Evolutionary conservation across 495 filamentous ascomycete species (phyloP).

Genomic region (Usnea hakonensis): DNA sequence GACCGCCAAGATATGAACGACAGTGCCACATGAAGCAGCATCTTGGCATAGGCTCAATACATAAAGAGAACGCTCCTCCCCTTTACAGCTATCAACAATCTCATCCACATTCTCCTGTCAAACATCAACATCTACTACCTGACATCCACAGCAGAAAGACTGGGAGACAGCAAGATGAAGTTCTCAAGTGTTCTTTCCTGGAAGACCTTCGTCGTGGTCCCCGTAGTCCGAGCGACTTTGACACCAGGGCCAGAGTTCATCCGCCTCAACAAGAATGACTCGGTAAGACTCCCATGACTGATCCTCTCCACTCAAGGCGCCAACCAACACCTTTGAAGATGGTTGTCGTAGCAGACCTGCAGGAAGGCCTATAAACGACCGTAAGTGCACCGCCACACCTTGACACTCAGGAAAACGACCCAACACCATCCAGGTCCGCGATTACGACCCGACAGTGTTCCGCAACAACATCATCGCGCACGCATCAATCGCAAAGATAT

Average conservation of each 20-base stretch:
- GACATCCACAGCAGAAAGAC: not conserved
- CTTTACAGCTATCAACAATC: not conserved
- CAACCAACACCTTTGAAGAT: slow-evolving; percentile 25
- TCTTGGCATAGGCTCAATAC: not conserved
- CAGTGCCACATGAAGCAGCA: not conserved
- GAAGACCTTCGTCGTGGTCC: not conserved
- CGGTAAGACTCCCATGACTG: not conserved
- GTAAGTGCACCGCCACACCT: not conserved
- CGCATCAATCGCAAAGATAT: slow-evolving; percentile 56
- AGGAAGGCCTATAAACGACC: slow-evolving; percentile 59
- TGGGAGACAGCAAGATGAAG: not conserved
- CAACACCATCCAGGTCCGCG: slow-evolving; percentile 39
- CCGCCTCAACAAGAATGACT: slow-evolving; percentile 1
- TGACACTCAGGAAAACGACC: not conserved
- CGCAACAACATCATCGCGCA: slow-evolving; percentile 63
- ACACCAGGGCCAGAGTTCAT: not conserved
- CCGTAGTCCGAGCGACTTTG: not conserved
- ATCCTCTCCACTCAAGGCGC: not conserved
- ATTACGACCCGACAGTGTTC: slow-evolving; percentile 55
- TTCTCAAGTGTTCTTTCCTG: not conserved
- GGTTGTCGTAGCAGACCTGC: slow-evolving; percentile 64
- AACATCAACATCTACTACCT: not conserved
- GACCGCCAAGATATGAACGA: not conserved
- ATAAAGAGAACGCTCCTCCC: not conserved
- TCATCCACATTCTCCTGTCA: not conserved